phyloP scores from a whole-genome alignment of 2,329 filamentous ascomycete genomes.

The Botrytis byssoidea region DNA sequence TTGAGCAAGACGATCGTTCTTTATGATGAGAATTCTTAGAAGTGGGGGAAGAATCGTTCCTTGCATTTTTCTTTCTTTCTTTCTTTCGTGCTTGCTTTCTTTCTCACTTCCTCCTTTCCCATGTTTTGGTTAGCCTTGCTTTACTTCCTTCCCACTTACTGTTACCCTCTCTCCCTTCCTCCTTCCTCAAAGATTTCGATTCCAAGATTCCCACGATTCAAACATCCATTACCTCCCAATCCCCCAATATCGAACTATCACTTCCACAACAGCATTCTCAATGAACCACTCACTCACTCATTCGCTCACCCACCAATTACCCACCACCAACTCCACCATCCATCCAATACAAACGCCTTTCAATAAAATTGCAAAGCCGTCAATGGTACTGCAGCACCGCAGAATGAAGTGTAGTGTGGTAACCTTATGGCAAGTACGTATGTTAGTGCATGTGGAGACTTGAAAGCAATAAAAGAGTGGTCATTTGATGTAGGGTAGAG shows the following conservation, averaged over 20 bases:
- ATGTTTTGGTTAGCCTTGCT: neutral
- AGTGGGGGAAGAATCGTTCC: neutral
- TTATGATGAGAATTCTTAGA: neutral
- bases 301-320: neutral
- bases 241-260: neutral
- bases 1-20: neutral
- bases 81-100: neutral
- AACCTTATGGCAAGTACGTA: neutral
- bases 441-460: neutral
- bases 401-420: neutral
- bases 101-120: neutral
- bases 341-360: neutral
- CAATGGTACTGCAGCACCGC: neutral
- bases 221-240: neutral
- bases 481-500: neutral
- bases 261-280: neutral
- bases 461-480: neutral
- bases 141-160: neutral
- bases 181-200: neutral
- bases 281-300: neutral
- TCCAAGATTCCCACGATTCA: neutral
- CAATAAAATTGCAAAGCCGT: neutral
- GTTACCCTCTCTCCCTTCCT: neutral
- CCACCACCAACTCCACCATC: neutral
- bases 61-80: neutral